A percentile compares a stretch with the other conserved stretches of the same genome.
Conservation (phyloP, 1,284 basidiomycete species). For the Tremellales sp. region DNA sequence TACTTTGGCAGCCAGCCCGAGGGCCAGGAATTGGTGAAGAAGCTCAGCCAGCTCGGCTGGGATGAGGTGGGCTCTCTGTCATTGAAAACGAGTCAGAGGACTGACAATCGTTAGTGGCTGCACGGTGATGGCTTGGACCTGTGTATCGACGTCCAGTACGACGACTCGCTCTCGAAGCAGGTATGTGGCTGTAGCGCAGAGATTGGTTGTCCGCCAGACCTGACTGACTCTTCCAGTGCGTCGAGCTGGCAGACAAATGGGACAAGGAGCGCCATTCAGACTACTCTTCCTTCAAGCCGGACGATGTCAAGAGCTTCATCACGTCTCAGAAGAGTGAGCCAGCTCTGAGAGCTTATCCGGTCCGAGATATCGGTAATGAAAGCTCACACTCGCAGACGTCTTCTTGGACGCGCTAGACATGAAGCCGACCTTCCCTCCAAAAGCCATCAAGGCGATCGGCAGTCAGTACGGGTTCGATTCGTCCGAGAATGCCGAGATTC, state of each 20-base stretch:
- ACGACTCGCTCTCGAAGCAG: constrained; percentile 67
- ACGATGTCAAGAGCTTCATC: constrained; percentile 40
- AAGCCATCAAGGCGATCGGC: constrained; percentile 45
- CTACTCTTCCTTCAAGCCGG: constrained; percentile 35
- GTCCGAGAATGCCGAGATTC: constrained; percentile 51
- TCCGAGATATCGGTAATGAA: not conserved
- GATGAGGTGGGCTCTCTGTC: constrained; percentile 53
- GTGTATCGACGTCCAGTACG: constrained; percentile 78
- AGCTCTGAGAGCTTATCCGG: not conserved
- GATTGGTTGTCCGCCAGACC: not conserved
- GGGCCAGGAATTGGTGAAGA: constrained; percentile 61
- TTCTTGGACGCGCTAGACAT: constrained; percentile 52
- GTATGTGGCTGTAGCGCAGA: constrained; percentile 18
- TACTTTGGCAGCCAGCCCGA: constrained; percentile 62
- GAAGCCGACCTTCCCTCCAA: constrained; percentile 35
- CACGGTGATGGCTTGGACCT: constrained; percentile 74
- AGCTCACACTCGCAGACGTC: constrained; percentile 38
- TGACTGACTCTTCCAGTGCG: constrained; percentile 45
- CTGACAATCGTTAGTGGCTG: constrained; percentile 59
- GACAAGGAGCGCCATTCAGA: constrained; percentile 59
- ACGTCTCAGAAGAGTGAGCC: constrained; percentile 37
- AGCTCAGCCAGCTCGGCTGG: constrained; percentile 73
- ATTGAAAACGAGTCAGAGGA: not conserved
- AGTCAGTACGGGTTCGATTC: constrained; percentile 48
- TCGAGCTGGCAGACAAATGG: constrained; percentile 71